phyloP scores from a whole-genome alignment of 2,329 filamentous ascomycete genomes.

The Fusarium sp. region DNA sequence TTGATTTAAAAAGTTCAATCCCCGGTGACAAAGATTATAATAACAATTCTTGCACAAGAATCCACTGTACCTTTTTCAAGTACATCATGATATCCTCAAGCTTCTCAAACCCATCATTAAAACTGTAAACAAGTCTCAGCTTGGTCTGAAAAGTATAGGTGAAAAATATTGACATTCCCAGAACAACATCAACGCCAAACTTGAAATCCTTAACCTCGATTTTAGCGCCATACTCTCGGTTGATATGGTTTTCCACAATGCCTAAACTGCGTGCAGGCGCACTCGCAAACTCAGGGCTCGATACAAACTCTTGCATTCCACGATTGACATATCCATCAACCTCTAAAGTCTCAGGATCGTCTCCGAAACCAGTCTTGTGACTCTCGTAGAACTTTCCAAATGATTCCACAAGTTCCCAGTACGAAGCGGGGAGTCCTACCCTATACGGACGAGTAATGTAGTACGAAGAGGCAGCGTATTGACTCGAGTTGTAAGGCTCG shows the following conservation, averaged over 20 bases:
- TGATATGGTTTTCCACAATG: no score
- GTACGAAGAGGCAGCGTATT: constrained; percentile 21
- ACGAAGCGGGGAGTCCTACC: constrained; percentile 7
- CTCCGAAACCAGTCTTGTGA: background rate
- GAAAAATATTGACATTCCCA: no score
- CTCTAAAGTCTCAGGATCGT: constrained; percentile 19
- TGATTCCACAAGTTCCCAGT: constrained; percentile 11
- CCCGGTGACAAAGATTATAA: no score
- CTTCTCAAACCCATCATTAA: constrained; percentile 46
- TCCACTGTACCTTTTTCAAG: constrained; percentile 2
- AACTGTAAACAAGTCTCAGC: constrained; percentile 1
- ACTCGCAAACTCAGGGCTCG: constrained; percentile 43
- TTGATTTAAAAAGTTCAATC: no score
- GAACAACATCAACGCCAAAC: no score
- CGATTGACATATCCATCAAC: constrained; percentile 38
- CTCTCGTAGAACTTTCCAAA: constrained; percentile 20
- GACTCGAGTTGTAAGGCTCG: constrained; percentile 34
- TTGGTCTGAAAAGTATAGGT: no score
- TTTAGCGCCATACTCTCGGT: no score
- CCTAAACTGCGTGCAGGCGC: no score
- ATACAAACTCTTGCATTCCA: constrained; percentile 30
- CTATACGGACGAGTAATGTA: constrained; percentile 18
- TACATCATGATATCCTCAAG: constrained; percentile 13
- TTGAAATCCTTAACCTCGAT: no score
- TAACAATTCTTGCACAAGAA: no score